Base-by-base conservation (phyloP, 163 green algal species). In the Coccomyxa subellipsoidea region DNA sequence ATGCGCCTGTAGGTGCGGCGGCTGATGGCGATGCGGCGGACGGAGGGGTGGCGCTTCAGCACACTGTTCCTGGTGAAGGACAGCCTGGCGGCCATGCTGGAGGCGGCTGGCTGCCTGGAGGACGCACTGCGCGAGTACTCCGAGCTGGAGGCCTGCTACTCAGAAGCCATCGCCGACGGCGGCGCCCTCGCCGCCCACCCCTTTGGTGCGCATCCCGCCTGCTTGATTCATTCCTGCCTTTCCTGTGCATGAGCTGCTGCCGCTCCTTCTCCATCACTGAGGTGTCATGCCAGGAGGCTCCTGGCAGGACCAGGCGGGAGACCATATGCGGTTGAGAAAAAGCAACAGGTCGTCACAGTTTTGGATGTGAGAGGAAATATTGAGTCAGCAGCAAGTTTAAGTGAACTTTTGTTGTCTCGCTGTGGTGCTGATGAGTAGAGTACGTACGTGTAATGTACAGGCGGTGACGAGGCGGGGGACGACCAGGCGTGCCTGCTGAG, bases 31-130 rank as follows among this genome's bases (percentile, higher is more conserved):
- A 85, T 86, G 71, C 88, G 93, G 0, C 85, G 91, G 27, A 85
- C 93, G 54, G 87, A 89, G 35, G 82, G 80, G 29, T 95, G 92
- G 90, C 85, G 38, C 80, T 96, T 97, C 83, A 81, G 84, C 35
- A 91, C 83, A 7, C 88, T 97, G 21, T 96, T 92, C 86, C 86
- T 96, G 40, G 89, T 95, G 32, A 96, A 97, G 85, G 93, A 97
- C 88, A 90, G 84, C 76, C 86, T 93, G 77, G 89, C 85, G 10
- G 86, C 92, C 34, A 92, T 95, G 91, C 86, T 96, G 80, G 93
- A 96, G 87, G 85, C 84, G 12, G 92, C 87, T 9, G 89, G 89
- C 69, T 78, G 92, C 75, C 38, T 89, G 69, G 89, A 91, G 81
- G 91, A 95, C 39, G 90, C 91, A 2, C 82, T 93, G 79, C 83